A percentile compares a stretch with the other conserved stretches of the same genome.
These are phyloP conservation scores for Scheffersomyces lignicola DNA, from an alignment of 1,139 yeast species.

Conservation along the genomic window DNA sequence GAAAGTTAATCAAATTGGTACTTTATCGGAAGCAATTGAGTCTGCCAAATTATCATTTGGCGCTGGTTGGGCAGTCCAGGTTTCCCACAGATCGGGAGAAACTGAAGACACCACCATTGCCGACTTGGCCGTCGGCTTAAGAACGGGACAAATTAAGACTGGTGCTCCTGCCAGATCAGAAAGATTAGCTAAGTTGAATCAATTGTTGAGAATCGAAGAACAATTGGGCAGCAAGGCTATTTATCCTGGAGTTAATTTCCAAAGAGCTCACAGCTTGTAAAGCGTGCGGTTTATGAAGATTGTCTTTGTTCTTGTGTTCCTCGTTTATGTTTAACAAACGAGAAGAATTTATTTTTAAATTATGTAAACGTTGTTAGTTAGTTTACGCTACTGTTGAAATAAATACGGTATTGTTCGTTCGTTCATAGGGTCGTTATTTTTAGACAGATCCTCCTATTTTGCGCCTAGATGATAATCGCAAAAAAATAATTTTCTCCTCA, in stretches of 20 bases:
- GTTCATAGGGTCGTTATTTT: too few species aligned
- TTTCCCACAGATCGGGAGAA: conserved; percentile 98
- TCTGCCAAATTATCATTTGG: conserved; percentile 89
- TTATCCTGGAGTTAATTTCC: conserved; percentile 91
- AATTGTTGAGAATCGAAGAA: conserved; percentile 96
- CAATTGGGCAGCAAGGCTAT: conserved; percentile 93
- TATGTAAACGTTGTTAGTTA: too few species aligned
- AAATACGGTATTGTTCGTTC: too few species aligned
- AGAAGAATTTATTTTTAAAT: too few species aligned
- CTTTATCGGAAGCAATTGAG: conserved; percentile 85
- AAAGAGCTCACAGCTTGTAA: too few species aligned
- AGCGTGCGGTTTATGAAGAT: too few species aligned
- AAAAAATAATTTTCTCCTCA: too few species aligned
- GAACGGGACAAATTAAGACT: conserved; percentile 97
- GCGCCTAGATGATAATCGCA: too few species aligned
- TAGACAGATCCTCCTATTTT: too few species aligned
- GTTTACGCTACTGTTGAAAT: too few species aligned
- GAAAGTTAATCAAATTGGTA: conserved; percentile 96
- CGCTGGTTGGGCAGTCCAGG: conserved; percentile 98
- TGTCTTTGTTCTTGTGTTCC: too few species aligned
- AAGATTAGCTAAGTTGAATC: conserved; percentile 97
- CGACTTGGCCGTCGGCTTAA: conserved; percentile 92
- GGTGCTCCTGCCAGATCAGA: conserved; percentile 99
- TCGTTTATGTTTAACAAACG: too few species aligned
- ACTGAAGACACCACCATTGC: conserved; percentile 98